A percentile compares a stretch with the other conserved stretches of the same genome.
phyloP scores from a whole-genome alignment of 1,284 basidiomycete species.

The Ustilago loliicola region DNA sequence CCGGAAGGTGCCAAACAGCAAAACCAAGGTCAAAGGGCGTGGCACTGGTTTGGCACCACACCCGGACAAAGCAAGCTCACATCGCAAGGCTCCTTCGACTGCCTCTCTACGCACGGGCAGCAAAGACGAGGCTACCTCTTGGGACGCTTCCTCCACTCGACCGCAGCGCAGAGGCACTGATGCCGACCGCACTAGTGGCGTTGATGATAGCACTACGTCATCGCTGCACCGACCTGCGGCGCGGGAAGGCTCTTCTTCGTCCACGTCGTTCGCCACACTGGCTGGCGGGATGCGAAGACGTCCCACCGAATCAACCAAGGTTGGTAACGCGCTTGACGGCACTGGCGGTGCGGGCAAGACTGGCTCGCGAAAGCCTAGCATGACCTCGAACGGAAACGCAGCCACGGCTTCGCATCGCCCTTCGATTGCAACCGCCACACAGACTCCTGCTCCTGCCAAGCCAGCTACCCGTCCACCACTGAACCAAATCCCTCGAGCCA shows the following conservation, averaged over 20 bases:
- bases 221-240: slow-evolving; percentile 21
- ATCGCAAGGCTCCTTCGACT: slow-evolving; percentile 10
- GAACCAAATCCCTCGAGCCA: slow-evolving; percentile 21
- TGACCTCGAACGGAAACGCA: slow-evolving; percentile 12
- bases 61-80: slow-evolving; percentile 10
- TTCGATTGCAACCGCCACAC: slow-evolving; percentile 11
- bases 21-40: slow-evolving; percentile 7
- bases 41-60: background rate
- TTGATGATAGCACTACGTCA: slow-evolving; percentile 2
- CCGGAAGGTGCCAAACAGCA: slow-evolving; percentile 14
- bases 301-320: slow-evolving; percentile 44
- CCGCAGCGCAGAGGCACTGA: slow-evolving; percentile 30
- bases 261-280: slow-evolving; percentile 13
- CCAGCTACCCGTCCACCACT: slow-evolving; percentile 14
- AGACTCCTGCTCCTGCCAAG: slow-evolving; percentile 9
- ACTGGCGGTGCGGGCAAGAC: slow-evolving; percentile 32
- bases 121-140: slow-evolving; percentile 10
- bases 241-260: slow-evolving; percentile 31
- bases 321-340: slow-evolving; percentile 65
- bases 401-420: slow-evolving; percentile 2
- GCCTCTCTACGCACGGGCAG: slow-evolving; percentile 26
- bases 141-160: slow-evolving; percentile 12
- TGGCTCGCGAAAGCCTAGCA: slow-evolving; percentile 25
- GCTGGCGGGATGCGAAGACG: slow-evolving; percentile 25
- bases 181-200: slow-evolving; percentile 14